Conservation (phyloP, 2,329 filamentous ascomycete species). For the Dactylellina sp. region DNA sequence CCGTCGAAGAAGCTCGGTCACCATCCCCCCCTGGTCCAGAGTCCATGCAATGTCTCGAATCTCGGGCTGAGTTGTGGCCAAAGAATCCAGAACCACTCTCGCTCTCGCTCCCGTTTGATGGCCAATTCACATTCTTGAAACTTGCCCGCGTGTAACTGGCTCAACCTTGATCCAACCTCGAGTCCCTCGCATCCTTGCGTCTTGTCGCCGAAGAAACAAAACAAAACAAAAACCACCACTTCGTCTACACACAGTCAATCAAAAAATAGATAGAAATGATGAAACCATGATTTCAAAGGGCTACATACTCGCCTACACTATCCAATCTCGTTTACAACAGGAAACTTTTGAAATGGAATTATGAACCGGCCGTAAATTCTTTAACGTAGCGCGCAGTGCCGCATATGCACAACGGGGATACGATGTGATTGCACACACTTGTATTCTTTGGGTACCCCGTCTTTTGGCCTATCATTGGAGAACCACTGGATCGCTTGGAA, state of each 20-base stretch:
- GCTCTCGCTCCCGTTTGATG: constrained; percentile 29
- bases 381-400: constrained; percentile 50
- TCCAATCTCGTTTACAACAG: constrained; percentile 35
- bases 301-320: constrained; percentile 38
- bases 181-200: constrained; percentile 30
- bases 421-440: constrained; percentile 45
- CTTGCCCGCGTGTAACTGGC: constrained; percentile 55
- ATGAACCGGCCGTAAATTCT: constrained; percentile 31
- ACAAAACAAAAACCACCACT: no score
- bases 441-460: constrained; percentile 41
- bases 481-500: constrained; percentile 49
- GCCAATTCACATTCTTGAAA: constrained; percentile 53
- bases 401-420: constrained; percentile 57
- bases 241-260: constrained; percentile 28
- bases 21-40: constrained; percentile 40
- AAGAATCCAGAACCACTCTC: constrained; percentile 51
- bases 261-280: constrained; percentile 13
- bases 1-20: constrained; percentile 50
- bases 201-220: constrained; percentile 34
- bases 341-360: constrained; percentile 27
- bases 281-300: constrained; percentile 29
- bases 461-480: constrained; percentile 44
- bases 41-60: constrained; percentile 36
- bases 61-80: constrained; percentile 51
- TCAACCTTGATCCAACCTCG: constrained; percentile 31